Evolutionary conservation across 768 basidiomycete species (phyloP).

Genomic region (Serendipita sp.): DNA sequence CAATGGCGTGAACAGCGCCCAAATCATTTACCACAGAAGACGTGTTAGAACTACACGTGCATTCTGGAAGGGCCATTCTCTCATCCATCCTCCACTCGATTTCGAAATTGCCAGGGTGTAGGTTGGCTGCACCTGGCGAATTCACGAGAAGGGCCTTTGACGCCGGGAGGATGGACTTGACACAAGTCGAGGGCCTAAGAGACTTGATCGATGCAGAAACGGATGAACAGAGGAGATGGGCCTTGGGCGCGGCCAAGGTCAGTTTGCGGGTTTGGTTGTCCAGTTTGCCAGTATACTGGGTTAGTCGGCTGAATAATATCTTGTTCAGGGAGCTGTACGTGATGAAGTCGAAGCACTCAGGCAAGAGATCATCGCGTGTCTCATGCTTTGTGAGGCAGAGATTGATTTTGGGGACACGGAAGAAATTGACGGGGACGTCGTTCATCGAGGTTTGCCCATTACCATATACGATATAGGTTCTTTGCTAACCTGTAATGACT

Average conservation of each 20-base stretch:
- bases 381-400: slow-evolving; percentile 69
- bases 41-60: slow-evolving; percentile 69
- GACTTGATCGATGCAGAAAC: slow-evolving; percentile 85
- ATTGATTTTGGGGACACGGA: slow-evolving; percentile 92
- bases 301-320: slow-evolving; percentile 6
- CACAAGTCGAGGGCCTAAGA: slow-evolving; percentile 74
- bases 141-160: slow-evolving; percentile 75
- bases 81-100: slow-evolving; percentile 45
- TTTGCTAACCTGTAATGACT: neutral
- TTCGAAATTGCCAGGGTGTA: slow-evolving; percentile 38
- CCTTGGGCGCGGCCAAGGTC: slow-evolving; percentile 52
- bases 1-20: slow-evolving; percentile 32
- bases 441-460: slow-evolving; percentile 39
- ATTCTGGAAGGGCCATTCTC: slow-evolving; percentile 72
- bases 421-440: slow-evolving; percentile 69
- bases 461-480: slow-evolving; percentile 3
- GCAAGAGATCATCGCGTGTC: slow-evolving; percentile 46
- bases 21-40: slow-evolving; percentile 74
- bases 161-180: slow-evolving; percentile 67
- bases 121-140: slow-evolving; percentile 75
- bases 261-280: slow-evolving; percentile 15
- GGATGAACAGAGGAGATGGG: slow-evolving; percentile 59
- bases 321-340: slow-evolving; percentile 41
- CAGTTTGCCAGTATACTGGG: neutral
- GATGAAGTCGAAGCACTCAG: slow-evolving; percentile 48